Evolutionary conservation across 202 grass and related monocot species (phyloP), one percentile per base, ranked within the genome.

Genomic region (Carex sylvatica): DNA sequence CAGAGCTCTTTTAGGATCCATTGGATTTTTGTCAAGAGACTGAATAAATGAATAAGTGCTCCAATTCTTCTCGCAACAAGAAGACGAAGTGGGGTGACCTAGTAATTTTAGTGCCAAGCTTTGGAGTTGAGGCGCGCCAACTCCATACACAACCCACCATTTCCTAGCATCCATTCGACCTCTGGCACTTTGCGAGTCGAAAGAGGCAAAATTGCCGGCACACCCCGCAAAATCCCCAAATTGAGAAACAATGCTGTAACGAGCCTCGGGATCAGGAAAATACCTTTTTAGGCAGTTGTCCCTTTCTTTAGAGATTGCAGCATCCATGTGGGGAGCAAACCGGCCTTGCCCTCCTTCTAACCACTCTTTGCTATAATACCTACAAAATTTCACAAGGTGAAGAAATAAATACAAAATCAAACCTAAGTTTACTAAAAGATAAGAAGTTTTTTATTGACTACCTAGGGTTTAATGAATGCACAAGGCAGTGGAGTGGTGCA

Each of bases 311-410:
- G 70, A 74, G 46, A 74, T 74, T 53, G 70, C 44, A 18, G 70
- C 44, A 9, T 74, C 70, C 70, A 22, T 74, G 70, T 74, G 70
- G 11, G 70, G 70, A 28, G 70, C 46, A 74, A 74, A 46, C 28
- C 70, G 70, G 22, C 70, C 46, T 74, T 74, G n/a, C 70, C 70
- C 70, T 74, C 47, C 70, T 74, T 53, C 70, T 54, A 74, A 53
- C 70, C 70, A 74, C 22, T 74, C 70, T 74, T 52, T 74, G 23
- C 70, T 74, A 53, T 74, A 74, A 47, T 74, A 74, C 70, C 70
- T 74, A 74, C 20, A 74, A 74, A 16, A 52, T 42, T 74, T 54
- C 30, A 74, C 2, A 35, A 76, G 6, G 31, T 76, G 14, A 76
- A 18, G 60, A 62, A 62, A 24, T 26, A 62, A 5, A 76, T 56